Evolutionary conservation across 495 filamentous ascomycete species (phyloP).

Genomic region (Chaetomium cochliodes): DNA sequence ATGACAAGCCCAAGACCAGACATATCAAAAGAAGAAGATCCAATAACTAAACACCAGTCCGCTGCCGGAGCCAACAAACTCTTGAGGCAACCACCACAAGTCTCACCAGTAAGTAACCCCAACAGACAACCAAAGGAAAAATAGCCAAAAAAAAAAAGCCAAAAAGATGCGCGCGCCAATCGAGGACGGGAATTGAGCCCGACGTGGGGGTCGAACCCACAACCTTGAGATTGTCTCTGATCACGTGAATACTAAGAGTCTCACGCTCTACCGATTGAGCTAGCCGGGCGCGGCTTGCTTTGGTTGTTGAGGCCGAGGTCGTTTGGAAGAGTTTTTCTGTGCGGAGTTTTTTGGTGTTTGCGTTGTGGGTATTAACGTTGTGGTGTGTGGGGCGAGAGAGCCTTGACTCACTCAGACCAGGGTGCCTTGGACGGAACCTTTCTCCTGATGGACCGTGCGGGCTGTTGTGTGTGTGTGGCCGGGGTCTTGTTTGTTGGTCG

Average conservation of each 20-base stretch:
- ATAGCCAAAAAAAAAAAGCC: background rate
- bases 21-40: no score
- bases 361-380: no score
- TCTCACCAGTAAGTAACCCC: no score
- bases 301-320: background rate
- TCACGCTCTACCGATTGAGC: slow-evolving; percentile 83
- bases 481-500: no score
- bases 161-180: slow-evolving; percentile 19
- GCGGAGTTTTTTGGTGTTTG: background rate
- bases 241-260: slow-evolving; percentile 61
- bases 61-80: no score
- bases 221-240: slow-evolving; percentile 25
- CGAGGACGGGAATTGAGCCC: slow-evolving; percentile 29
- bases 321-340: slow-evolving; percentile 7
- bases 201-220: slow-evolving; percentile 29
- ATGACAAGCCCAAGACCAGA: no score
- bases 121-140: background rate
- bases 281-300: slow-evolving; percentile 49
- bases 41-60: no score
- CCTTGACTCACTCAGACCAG: no score
- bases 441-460: no score
- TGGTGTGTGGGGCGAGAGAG: no score
- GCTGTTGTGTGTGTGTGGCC: no score
- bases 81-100: background rate
- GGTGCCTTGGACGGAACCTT: no score